phyloP scores from a whole-genome alignment of 306 rosid species.

The Cucumis cinereus region DNA sequence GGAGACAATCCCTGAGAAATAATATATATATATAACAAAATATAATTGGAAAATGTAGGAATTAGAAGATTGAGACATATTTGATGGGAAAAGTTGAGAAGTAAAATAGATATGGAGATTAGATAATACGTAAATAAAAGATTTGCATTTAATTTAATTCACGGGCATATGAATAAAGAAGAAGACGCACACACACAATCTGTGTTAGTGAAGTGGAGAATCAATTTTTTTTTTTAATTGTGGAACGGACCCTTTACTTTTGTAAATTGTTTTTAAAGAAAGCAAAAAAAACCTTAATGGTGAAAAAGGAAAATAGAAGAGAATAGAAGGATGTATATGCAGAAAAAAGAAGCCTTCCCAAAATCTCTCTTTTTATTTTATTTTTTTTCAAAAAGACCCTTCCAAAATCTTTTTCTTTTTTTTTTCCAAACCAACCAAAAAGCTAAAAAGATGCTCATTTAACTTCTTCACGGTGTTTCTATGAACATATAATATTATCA shows the following conservation, averaged over 20 bases:
- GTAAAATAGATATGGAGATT: neutral
- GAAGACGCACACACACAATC: neutral
- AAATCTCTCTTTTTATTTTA: neutral
- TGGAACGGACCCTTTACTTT: neutral
- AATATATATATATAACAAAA: no score
- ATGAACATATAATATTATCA: neutral
- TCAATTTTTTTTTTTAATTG: neutral
- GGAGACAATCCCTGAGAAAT: no score
- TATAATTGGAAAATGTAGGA: no score
- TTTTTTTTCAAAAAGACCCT: no score
- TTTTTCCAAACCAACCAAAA: neutral
- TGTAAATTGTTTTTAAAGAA: neutral
- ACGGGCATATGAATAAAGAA: neutral
- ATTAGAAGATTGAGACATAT: no score
- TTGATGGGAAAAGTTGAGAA: neutral
- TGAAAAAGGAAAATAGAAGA: neutral
- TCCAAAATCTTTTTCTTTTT: no score
- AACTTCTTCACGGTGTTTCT: slow-evolving; percentile 6
- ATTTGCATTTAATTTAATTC: neutral
- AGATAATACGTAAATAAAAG: neutral
- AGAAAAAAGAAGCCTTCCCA: neutral
- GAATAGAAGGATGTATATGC: neutral
- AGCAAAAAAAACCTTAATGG: no score
- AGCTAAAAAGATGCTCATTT: neutral
- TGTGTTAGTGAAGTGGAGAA: neutral